Evolutionary conservation across 2,329 filamentous ascomycete species (phyloP).

Genomic region (Claviceps sp.): DNA sequence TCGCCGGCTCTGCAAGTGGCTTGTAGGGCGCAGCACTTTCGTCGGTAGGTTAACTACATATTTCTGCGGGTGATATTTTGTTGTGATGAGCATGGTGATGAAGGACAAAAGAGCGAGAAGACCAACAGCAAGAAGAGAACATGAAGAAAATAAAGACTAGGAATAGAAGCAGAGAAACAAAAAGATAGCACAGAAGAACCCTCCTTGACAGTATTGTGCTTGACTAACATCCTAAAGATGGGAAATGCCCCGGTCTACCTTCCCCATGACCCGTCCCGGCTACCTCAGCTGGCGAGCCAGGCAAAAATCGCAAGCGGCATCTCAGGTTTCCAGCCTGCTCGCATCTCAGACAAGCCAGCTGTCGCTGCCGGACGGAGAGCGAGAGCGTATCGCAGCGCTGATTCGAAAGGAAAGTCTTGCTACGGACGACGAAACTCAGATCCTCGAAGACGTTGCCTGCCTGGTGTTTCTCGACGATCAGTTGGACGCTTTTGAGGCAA

Average conservation of each 20-base stretch:
- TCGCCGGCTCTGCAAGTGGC: constrained; percentile 58
- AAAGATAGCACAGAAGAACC: too few relatives aligned
- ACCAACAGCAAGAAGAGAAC: too few relatives aligned
- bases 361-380: constrained; percentile 32
- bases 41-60: constrained; percentile 30
- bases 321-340: constrained; percentile 41
- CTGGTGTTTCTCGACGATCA: constrained; percentile 81
- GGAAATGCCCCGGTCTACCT: constrained; percentile 63
- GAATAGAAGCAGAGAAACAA: too few relatives aligned
- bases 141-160: too few relatives aligned
- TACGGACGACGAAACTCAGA: constrained; percentile 48
- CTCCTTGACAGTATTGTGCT: too few relatives aligned
- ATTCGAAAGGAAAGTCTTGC: constrained; percentile 67
- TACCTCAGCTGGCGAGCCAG: constrained; percentile 71
- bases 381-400: constrained; percentile 51
- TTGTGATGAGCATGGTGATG: not conserved
- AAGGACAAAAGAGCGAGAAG: too few relatives aligned
- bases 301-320: constrained; percentile 52
- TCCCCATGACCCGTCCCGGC: constrained; percentile 60
- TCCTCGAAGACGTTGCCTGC: constrained; percentile 74
- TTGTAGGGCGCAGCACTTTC: constrained; percentile 73
- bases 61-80: not conserved
- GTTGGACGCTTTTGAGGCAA: constrained; percentile 63
- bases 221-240: constrained; percentile 32
- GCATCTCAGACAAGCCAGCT: constrained; percentile 22